Percentiles rank a stretch among this genome's conserved stretches.
These are phyloP conservation scores for Glycyrrhiza uralensis DNA, from an alignment of 306 rosid genomes.

Conservation along the genomic window DNA sequence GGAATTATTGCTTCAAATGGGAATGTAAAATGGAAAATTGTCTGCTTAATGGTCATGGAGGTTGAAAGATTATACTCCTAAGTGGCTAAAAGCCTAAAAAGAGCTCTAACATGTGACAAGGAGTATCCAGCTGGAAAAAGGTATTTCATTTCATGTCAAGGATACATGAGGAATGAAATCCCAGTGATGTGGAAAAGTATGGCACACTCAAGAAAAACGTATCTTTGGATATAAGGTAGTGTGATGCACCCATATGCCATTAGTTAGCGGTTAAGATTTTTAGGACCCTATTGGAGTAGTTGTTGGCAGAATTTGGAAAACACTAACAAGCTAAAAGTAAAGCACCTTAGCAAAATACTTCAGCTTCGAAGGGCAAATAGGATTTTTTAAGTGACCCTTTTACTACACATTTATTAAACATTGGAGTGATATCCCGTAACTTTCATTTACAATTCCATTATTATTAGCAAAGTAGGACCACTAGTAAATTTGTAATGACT, in stretches of 20 bases:
- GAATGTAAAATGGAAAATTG: conserved; percentile 27
- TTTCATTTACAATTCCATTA: conserved; percentile 16
- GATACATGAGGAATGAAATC: conserved; percentile 24
- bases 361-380: not conserved
- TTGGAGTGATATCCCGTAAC: not conserved
- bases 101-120: conserved; percentile 33
- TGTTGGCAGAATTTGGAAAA: conserved; percentile 4
- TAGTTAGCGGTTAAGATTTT: not conserved
- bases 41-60: conserved; percentile 31
- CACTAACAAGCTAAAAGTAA: not conserved
- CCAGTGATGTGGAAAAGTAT: conserved; percentile 30
- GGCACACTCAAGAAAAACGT: conserved; percentile 3
- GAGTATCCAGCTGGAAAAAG: conserved; percentile 33
- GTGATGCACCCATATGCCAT: not conserved
- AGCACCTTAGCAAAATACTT: not conserved
- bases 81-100: conserved; percentile 32
- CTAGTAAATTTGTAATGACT: conserved; percentile 9
- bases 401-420: conserved; percentile 1
- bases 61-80: conserved; percentile 18
- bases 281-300: conserved; percentile 2
- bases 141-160: conserved; percentile 23
- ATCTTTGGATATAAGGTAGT: conserved; percentile 28
- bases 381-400: not conserved
- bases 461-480: conserved; percentile 4
- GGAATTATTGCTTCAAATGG: conserved; percentile 42